Evolutionary conservation across 192 early-diverging fungal species (phyloP), one percentile per base, ranked within the genome.

Genomic region (Coemansia sp.): DNA sequence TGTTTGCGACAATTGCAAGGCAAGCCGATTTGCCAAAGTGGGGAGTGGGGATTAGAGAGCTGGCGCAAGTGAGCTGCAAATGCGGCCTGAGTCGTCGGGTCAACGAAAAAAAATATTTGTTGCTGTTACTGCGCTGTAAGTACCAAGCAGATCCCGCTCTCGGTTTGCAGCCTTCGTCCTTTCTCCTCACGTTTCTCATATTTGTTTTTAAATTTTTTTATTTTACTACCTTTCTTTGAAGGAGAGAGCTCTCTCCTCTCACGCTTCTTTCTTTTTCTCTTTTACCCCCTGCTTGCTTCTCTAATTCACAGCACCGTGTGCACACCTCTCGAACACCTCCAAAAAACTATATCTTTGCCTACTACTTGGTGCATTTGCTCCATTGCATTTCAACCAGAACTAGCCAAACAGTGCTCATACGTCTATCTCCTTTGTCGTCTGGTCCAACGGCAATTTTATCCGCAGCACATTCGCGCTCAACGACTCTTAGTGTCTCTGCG

Each of bases 361-460:
- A 30, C 30, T 59, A 32, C 40, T 52, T 18, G 24, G 50, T 59
- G 65, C 65, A 22, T 43, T 66, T 58, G 27, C 27, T 53, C 45
- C 4, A 16, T 18, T 49, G 45, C n/a, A 49, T 49, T 49, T 49
- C 45, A 8, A 20, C 45, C 45, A 49, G 18, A 49, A 9, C 45
- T 20, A 49, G 20, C 18, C 24, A 18, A 22, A 10, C 22, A 20
- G 45, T 34, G 15, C 53, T 56, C 29, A 2, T 56, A 27, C 24
- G 3, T 53, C 29, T 22, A 30, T 12, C 3, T 27, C 11, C 10
- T 4, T 53, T 53, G 20, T 15, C 12, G 12, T 4, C 15, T 12
- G 1, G 24, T n/a, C 24, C 11, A 29, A 30, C 29, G 27, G 15
- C 53, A 32, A 16, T 16, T 30, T 13, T 56, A 12, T 56, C 53